These are phyloP conservation scores for Leccinum solheimii DNA, from an alignment of 1,284 basidiomycete genomes.

Conservation along the genomic window DNA sequence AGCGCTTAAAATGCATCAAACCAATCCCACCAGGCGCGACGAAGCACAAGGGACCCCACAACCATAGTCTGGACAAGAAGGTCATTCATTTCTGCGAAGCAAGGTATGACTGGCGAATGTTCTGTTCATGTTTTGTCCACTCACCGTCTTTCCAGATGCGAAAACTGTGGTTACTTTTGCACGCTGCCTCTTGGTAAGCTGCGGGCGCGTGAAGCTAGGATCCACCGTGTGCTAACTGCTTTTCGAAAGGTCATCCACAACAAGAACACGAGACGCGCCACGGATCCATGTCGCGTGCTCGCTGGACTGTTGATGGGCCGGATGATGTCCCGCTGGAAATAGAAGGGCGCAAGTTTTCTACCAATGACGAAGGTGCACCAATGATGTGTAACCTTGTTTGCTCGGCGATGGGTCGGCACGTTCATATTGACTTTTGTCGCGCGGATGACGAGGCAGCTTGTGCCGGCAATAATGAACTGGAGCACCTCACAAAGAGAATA, in stretches of 20 bases:
- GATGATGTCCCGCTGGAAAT: conserved; percentile 32
- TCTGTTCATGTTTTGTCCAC: not conserved
- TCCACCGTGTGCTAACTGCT: not conserved
- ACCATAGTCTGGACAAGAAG: conserved; percentile 44
- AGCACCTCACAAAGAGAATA: too few species aligned
- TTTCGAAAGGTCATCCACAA: conserved; percentile 53
- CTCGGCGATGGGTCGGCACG: too few species aligned
- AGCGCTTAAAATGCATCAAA: conserved; percentile 49
- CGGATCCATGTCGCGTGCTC: conserved; percentile 48
- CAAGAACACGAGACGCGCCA: conserved; percentile 56
- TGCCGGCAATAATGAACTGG: too few species aligned
- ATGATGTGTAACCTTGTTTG: too few species aligned
- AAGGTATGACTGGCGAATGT: conserved; percentile 32
- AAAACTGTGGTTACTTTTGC: conserved; percentile 59
- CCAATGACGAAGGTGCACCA: too few species aligned
- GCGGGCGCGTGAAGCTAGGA: rapidly evolving
- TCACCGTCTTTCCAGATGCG: conserved; percentile 41
- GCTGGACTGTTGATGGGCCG: conserved; percentile 56
- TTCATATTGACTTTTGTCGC: conserved; percentile 52
- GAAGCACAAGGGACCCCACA: conserved; percentile 48
- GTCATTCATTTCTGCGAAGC: conserved; percentile 53
- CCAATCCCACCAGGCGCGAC: conserved; percentile 44
- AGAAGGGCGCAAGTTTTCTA: too few species aligned
- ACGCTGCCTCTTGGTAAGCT: conserved; percentile 52
- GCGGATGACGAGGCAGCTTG: too few species aligned